Conservation (phyloP, 2,329 filamentous ascomycete species). For the Apiospora phragmitis region DNA sequence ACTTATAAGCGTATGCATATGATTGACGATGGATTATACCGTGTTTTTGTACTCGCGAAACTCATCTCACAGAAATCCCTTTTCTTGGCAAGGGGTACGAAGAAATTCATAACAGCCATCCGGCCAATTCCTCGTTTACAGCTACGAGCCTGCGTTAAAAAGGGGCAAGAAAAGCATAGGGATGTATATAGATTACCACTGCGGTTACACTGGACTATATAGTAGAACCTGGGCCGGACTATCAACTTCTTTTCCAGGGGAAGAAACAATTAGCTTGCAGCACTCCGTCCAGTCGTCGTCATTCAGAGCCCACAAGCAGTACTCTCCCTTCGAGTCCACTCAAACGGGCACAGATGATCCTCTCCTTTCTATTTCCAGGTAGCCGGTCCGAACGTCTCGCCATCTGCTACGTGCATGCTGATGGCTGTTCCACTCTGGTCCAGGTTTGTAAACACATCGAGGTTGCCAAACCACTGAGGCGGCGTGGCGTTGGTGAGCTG, state of each 20-base stretch:
- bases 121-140: neutral
- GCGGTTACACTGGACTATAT: neutral
- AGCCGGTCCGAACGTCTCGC: constrained; percentile 42
- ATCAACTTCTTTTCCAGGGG: neutral
- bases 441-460: constrained; percentile 37
- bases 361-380: constrained; percentile 21
- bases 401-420: constrained; percentile 31
- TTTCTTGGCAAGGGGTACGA: neutral
- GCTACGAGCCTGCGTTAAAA: neutral
- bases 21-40: neutral
- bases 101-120: neutral
- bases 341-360: too few relatives aligned
- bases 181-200: too few relatives aligned
- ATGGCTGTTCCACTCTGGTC: constrained; percentile 37
- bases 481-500: constrained; percentile 35
- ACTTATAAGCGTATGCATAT: neutral
- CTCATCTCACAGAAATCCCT: neutral
- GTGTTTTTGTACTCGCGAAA: neutral
- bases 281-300: neutral
- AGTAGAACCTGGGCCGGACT: neutral
- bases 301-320: neutral
- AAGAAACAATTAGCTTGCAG: neutral
- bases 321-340: neutral
- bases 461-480: constrained; percentile 48
- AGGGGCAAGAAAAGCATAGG: neutral